Percentiles rank a stretch among this genome's conserved stretches.
These are phyloP conservation scores for Agarophyton chilense DNA, from an alignment of 23 red algal species.

Conservation along the genomic window DNA sequence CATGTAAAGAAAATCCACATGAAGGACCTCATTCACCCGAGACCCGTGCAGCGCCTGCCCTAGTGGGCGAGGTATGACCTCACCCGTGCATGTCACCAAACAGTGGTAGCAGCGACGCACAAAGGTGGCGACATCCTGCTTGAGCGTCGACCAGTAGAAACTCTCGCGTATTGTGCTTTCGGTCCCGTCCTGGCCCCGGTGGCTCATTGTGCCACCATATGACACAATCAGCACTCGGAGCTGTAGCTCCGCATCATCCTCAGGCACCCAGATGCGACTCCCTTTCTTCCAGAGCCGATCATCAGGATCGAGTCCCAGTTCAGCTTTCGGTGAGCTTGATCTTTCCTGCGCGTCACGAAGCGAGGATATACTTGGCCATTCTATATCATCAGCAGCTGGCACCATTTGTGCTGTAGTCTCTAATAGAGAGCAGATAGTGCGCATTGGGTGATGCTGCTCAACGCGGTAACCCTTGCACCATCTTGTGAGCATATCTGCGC, in stretches of 20 bases:
- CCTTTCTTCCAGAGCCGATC: neutral
- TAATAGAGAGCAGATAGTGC: neutral
- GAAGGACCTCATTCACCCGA: constrained; percentile 15
- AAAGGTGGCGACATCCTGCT: constrained; percentile 4
- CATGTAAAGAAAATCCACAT: constrained; percentile 40
- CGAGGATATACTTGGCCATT: neutral
- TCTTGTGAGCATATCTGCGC: constrained; percentile 38
- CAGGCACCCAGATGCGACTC: constrained; percentile 24
- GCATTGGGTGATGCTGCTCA: neutral
- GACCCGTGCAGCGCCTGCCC: constrained; percentile 23
- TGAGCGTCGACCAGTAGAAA: constrained; percentile 17
- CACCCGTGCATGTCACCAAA: neutral
- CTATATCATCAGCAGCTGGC: neutral
- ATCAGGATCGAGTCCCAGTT: no score
- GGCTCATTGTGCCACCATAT: constrained; percentile 17
- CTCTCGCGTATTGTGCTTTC: neutral
- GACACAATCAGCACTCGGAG: neutral
- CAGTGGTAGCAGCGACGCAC: constrained; percentile 16
- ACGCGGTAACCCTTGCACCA: constrained; percentile 22
- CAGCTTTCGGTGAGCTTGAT: neutral
- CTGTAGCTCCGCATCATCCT: constrained; percentile 2
- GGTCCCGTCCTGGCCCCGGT: constrained; percentile 40
- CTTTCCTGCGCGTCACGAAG: neutral
- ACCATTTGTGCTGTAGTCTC: neutral
- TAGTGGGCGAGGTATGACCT: constrained; percentile 13